Evolutionary conservation across 1,284 basidiomycete species (phyloP).

Genomic region (Bjerkandera adusta): DNA sequence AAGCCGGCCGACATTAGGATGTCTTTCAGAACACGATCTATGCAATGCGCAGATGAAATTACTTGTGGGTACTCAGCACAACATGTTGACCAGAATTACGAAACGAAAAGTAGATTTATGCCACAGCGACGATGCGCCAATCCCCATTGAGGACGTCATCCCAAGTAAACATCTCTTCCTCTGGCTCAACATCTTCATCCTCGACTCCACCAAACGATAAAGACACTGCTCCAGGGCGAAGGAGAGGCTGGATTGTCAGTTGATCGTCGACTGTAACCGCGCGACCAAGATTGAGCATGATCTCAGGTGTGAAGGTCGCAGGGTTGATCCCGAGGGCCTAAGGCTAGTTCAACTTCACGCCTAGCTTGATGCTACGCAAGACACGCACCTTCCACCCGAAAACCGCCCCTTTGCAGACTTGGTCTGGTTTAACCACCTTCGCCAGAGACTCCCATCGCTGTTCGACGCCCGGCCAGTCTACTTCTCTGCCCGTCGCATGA

Average conservation of each 20-base stretch:
- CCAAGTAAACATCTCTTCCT: constrained; percentile 27
- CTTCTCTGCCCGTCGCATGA: constrained; percentile 1
- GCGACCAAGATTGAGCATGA: constrained; percentile 41
- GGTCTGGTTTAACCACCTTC: constrained; percentile 29
- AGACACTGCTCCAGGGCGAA: constrained; percentile 20
- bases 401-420: constrained; percentile 34
- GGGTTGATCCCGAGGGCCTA: constrained; percentile 55
- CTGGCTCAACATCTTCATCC: constrained; percentile 16
- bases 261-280: constrained; percentile 28
- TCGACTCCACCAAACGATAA: constrained; percentile 12
- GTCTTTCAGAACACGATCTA: too few species aligned
- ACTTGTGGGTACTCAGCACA: too few species aligned
- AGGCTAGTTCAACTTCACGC: background rate
- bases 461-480: constrained; percentile 32
- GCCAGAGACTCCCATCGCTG: constrained; percentile 37
- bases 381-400: constrained; percentile 56
- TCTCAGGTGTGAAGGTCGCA: constrained; percentile 50
- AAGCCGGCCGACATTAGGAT: too few species aligned
- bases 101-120: too few species aligned
- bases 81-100: too few species aligned
- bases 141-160: constrained; percentile 25
- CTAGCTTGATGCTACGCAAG: too few species aligned
- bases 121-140: constrained; percentile 28
- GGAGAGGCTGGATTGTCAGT: constrained; percentile 30
- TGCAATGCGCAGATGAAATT: too few species aligned